These are phyloP conservation scores for Aureobasidium namibiae DNA, from an alignment of 2,329 filamentous ascomycete genomes.

Conservation along the genomic window DNA sequence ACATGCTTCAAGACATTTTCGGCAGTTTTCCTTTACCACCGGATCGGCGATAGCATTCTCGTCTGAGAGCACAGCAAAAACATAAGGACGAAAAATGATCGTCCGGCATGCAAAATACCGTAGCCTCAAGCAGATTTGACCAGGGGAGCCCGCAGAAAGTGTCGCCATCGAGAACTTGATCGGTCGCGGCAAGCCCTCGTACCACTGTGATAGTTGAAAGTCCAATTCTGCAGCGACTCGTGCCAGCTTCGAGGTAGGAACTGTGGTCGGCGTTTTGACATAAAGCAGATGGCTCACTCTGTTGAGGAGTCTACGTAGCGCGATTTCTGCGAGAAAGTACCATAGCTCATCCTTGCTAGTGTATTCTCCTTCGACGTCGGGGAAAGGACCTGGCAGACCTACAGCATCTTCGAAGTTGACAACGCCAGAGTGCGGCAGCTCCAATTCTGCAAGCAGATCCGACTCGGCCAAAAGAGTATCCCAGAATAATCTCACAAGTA, in stretches of 20 bases:
- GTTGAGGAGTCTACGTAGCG: conserved; percentile 60
- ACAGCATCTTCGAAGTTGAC: conserved; percentile 76
- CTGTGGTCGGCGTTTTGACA: conserved; percentile 16
- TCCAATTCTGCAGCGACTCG: conserved; percentile 74
- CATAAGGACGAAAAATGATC: conserved; percentile 79
- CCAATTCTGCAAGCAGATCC: conserved; percentile 69
- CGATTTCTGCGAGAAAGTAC: conserved; percentile 82
- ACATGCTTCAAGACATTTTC: conserved; percentile 73
- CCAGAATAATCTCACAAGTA: conserved; percentile 76
- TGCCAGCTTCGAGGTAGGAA: conserved; percentile 67
- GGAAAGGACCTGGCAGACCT: conserved; percentile 68
- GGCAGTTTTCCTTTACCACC: conserved; percentile 66
- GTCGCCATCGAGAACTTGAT: conserved; percentile 70
- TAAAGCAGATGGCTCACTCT: conserved; percentile 25
- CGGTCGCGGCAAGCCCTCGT: conserved; percentile 64
- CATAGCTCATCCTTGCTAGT: conserved; percentile 70
- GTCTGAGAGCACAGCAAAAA: conserved; percentile 70
- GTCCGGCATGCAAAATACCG: conserved; percentile 80
- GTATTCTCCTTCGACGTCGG: conserved; percentile 56
- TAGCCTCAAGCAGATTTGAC: conserved; percentile 70
- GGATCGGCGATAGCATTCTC: conserved; percentile 64
- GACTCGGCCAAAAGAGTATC: conserved; percentile 72
- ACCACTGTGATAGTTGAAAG: conserved; percentile 78
- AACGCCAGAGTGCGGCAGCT: conserved; percentile 74
- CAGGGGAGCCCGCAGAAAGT: conserved; percentile 58